phyloP scores from a whole-genome alignment of 768 basidiomycete species.

The Postia placenta region DNA sequence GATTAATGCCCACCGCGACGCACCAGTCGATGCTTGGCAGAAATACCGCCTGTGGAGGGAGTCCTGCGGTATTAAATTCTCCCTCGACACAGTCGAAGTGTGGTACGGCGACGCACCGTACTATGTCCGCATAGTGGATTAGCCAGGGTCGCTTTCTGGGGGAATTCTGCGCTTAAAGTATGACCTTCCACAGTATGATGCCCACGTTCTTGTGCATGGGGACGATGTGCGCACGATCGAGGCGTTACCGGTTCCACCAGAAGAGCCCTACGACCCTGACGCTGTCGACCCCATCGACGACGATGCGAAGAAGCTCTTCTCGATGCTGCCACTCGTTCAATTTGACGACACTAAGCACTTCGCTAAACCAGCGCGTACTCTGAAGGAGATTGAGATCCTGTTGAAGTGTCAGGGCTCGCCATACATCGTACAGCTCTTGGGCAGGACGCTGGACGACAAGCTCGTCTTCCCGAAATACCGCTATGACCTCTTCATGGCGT shows the following conservation, averaged over 20 bases:
- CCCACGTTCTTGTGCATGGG: not conserved
- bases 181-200: not conserved
- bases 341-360: not conserved
- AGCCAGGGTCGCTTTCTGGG: not conserved
- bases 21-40: not conserved
- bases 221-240: not conserved
- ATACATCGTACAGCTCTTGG: not conserved
- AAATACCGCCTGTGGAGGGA: not conserved
- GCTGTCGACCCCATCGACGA: not conserved
- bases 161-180: not conserved
- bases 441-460: not conserved
- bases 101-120: not conserved
- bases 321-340: not conserved
- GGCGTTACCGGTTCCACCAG: not conserved
- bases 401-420: not conserved
- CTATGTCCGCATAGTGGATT: not conserved
- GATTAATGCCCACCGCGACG: not conserved
- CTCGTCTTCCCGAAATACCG: not conserved
- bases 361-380: not conserved
- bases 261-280: not conserved
- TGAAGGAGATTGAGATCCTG: not conserved
- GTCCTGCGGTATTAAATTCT: not conserved
- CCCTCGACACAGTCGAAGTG: not conserved
- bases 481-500: not conserved
- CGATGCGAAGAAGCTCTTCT: constrained; percentile 1